These are phyloP conservation scores for Rhododendron kiyosumense DNA, from an alignment of 148 eudicot genomes.

Conservation along the genomic window DNA sequence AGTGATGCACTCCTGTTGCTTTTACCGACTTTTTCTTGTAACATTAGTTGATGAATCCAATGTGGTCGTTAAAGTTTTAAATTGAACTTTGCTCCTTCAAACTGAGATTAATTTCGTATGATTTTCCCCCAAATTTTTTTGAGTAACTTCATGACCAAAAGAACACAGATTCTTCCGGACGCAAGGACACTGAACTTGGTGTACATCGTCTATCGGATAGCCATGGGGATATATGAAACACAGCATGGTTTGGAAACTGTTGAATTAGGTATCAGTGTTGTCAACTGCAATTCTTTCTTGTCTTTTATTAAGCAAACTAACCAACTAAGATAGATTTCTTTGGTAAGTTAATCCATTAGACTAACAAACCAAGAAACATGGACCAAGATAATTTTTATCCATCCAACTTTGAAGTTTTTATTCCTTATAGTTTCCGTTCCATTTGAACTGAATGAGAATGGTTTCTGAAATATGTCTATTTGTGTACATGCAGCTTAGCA, in stretches of 20 bases:
- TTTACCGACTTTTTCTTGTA: background rate
- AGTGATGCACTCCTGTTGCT: background rate
- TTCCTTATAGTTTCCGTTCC: background rate
- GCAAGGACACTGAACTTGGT: background rate
- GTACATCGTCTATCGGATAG: background rate
- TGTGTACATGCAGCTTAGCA: slow-evolving; percentile 27
- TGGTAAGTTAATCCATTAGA: no score
- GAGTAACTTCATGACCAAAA: background rate
- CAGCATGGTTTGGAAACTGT: background rate
- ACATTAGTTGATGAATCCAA: background rate
- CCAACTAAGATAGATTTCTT: background rate
- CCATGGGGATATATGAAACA: background rate
- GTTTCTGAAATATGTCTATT: background rate
- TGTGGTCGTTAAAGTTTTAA: background rate
- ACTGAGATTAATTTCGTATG: background rate
- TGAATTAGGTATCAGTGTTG: background rate
- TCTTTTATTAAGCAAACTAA: background rate
- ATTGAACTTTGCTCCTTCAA: background rate
- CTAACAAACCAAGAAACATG: no score
- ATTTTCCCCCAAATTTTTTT: background rate
- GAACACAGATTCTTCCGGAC: background rate
- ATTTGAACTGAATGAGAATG: background rate
- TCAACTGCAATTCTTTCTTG: background rate
- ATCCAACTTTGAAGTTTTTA: background rate
- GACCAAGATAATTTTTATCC: background rate